phyloP scores from a whole-genome alignment of 2,329 filamentous ascomycete genomes.

The Orbilia brochopaga region DNA sequence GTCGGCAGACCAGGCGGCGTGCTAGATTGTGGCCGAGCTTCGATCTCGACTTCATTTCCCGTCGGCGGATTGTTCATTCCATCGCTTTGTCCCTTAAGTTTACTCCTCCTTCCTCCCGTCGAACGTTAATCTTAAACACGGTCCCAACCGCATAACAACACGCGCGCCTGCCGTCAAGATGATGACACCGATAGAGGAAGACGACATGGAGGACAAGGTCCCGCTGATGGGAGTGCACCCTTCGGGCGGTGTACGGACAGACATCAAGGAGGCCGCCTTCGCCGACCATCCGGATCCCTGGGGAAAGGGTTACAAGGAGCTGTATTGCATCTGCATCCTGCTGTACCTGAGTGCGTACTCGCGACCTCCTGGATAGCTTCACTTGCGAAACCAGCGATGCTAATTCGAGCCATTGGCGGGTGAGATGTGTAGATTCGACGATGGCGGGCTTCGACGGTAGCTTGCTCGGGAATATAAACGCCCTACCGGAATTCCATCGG shows the following conservation, averaged over 20 bases:
- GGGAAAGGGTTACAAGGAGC: conserved; percentile 50
- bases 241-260: conserved; percentile 24
- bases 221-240: conserved; percentile 35
- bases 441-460: conserved; percentile 68
- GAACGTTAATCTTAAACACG: not conserved
- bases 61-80: too few relatives aligned
- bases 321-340: conserved; percentile 43
- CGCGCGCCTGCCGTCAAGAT: conserved; percentile 12
- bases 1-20: not conserved
- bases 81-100: too few relatives aligned
- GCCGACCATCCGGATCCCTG: conserved; percentile 48
- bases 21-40: not conserved
- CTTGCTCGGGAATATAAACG: conserved; percentile 64
- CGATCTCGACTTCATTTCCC: not conserved
- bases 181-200: conserved; percentile 48
- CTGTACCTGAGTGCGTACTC: conserved; percentile 39
- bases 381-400: not conserved
- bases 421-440: conserved; percentile 57
- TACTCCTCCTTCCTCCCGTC: not conserved
- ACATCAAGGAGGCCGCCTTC: conserved; percentile 48
- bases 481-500: conserved; percentile 62
- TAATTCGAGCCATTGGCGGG: conserved; percentile 3
- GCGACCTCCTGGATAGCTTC: not conserved
- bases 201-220: conserved; percentile 49
- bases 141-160: not conserved